Base-by-base conservation (phyloP, 2,329 filamentous ascomycete genomes). In the Trichoderma pleuroti region DNA sequence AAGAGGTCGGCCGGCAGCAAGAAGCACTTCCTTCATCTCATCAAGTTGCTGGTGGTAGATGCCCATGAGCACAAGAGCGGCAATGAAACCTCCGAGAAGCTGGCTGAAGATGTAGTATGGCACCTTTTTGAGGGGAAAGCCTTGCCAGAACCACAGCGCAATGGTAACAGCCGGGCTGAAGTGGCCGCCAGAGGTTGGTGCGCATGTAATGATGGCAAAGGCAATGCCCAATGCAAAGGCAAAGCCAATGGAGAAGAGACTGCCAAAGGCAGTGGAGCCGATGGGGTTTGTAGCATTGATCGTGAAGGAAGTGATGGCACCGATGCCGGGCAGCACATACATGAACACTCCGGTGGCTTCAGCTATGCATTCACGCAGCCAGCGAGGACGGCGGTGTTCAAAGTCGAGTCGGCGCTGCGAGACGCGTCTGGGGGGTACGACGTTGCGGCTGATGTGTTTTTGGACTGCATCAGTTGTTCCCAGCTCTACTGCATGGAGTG, bases 341-440 rank as follows among this genome's bases (percentile, higher is more conserved):
- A 87, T 86, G 80, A 88, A 88, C 4, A 88, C 86, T 4, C 87
- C 86, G 1, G 85, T 85, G 4, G 85, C 85, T 76, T 89, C 87
- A 5, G 85, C 87, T 72, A 85, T 80, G 79, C 85, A 86, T 75
- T 89, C 86, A 65, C 87, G 80, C 46, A 88, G 77, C 82, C 84
- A 85, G 70, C 85, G 80, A 12, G 87, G 87, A 62, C 87, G 81
- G 4, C 78, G 71, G 72, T 85, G 82, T 76, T 89, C 87, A 72
- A 87, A 87, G 74, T 86, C 80, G 64, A 89, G 83, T 73, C 83
- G 86, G 18, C 84, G 81, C 74, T 88, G 83, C 4, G 85, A 85
- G 10, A 89, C 82, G 11, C 85, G 83, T 72, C 84, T 84, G 5
- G 82, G 73, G 26, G 82, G 76, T 11, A 87, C 82, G 21, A 88